A percentile compares a stretch with the other conserved stretches of the same genome.
Evolutionary conservation across 108 stramenopile species (phyloP).

Genomic region (Cyclotella choctawhatcheeana): DNA sequence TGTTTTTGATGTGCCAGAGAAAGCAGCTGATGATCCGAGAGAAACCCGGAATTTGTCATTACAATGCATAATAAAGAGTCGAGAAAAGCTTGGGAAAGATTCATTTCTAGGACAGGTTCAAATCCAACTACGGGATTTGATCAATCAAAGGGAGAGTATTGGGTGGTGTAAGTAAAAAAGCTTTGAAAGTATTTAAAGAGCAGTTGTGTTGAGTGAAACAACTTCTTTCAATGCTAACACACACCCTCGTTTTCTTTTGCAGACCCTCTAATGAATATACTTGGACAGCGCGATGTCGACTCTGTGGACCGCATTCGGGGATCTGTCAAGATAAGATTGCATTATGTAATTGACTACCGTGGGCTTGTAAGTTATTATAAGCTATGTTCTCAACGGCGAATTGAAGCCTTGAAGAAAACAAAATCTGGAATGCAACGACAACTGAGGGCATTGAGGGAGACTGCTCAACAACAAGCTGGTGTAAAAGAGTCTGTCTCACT

Average conservation of each 20-base stretch:
- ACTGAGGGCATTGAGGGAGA: constrained; percentile 46
- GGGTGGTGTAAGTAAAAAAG: no score
- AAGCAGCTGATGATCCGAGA: constrained; percentile 56
- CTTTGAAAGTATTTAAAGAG: no score
- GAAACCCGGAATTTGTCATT: constrained; percentile 71
- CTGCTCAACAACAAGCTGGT: constrained; percentile 55
- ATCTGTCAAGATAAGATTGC: constrained; percentile 77
- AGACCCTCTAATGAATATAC: constrained; percentile 76
- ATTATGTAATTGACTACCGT: constrained; percentile 78
- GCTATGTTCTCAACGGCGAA: constrained; percentile 64
- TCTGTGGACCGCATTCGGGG: constrained; percentile 71
- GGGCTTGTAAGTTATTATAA: constrained; percentile 74
- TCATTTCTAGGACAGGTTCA: constrained; percentile 69
- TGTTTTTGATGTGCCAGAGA: constrained; percentile 82
- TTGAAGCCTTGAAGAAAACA: constrained; percentile 50
- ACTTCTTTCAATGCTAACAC: no score
- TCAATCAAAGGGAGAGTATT: constrained; percentile 71
- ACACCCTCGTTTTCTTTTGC: no score
- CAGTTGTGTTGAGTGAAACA: no score
- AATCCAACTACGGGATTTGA: constrained; percentile 73
- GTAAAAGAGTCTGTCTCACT: constrained; percentile 23
- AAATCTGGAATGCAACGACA: constrained; percentile 66
- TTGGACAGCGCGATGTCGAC: constrained; percentile 71
- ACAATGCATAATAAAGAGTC: constrained; percentile 40
- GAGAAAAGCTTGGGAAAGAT: constrained; percentile 63